Conservation (phyloP, 75 land plant species). For the Isoetes taiwanensis region DNA sequence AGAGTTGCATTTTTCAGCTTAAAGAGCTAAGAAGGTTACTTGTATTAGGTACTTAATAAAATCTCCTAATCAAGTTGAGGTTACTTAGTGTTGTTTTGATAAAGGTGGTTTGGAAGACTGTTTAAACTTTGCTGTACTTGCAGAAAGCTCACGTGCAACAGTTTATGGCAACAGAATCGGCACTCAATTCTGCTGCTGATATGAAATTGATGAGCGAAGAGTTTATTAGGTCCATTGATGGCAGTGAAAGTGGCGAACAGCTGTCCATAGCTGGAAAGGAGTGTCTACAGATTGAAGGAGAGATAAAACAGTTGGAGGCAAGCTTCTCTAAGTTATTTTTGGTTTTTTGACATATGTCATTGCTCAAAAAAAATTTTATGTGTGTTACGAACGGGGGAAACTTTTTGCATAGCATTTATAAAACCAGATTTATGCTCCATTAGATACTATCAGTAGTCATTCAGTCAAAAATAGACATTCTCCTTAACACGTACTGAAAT, state of each 20-base stretch:
- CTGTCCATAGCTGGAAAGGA: constrained; percentile 28
- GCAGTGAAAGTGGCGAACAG: constrained; percentile 29
- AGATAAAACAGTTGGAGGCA: constrained; percentile 80
- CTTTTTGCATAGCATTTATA: too few relatives aligned
- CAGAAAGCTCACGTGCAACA: constrained; percentile 99
- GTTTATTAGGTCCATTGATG: constrained; percentile 57
- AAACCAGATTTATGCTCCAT: too few relatives aligned
- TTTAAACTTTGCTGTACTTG: constrained; percentile 6
- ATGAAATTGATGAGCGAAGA: constrained; percentile 52
- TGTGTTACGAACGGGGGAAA: too few relatives aligned
- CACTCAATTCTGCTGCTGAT: constrained; percentile 85
- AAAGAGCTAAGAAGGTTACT: not conserved
- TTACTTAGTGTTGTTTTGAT: not conserved
- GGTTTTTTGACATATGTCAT: too few relatives aligned
- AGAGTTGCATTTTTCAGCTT: not conserved
- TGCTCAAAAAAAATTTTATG: too few relatives aligned
- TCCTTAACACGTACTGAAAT: too few relatives aligned
- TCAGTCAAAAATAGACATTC: too few relatives aligned
- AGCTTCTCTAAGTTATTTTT: not conserved
- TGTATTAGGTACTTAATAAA: not conserved
- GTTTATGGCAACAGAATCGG: constrained; percentile 97
- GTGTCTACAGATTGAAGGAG: constrained; percentile 47
- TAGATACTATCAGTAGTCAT: too few relatives aligned
- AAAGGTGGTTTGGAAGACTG: not conserved
- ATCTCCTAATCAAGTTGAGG: not conserved